These are phyloP conservation scores for Citrus sp. DNA, from an alignment of 345 rosid genomes.

Conservation along the genomic window DNA sequence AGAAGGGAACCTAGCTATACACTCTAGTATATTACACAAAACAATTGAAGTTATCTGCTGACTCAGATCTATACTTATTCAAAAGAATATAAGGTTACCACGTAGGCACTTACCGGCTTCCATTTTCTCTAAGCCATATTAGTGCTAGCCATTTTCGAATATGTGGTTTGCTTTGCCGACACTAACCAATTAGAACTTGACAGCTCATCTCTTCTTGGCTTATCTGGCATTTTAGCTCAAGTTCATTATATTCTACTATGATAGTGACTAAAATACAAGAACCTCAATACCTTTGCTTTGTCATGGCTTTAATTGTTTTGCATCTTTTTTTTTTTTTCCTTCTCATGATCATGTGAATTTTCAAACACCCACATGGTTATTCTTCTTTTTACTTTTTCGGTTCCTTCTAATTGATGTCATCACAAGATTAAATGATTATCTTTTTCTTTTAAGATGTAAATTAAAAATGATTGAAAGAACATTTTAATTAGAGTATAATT, in stretches of 20 bases:
- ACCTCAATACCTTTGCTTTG: slow-evolving; percentile 19
- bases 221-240: slow-evolving; percentile 19
- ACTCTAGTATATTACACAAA: background rate
- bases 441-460: no score
- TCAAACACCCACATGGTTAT: slow-evolving; percentile 26
- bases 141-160: slow-evolving; percentile 46
- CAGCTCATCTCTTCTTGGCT: slow-evolving; percentile 32
- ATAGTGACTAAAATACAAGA: slow-evolving; percentile 16
- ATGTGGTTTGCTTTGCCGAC: slow-evolving; percentile 10
- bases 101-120: slow-evolving; percentile 15
- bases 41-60: slow-evolving; percentile 28
- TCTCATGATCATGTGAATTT: slow-evolving; percentile 33
- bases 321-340: background rate
- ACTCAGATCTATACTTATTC: slow-evolving; percentile 43
- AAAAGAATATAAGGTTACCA: slow-evolving; percentile 22
- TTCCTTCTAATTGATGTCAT: background rate
- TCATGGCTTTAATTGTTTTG: background rate
- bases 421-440: background rate
- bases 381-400: slow-evolving; percentile 18
- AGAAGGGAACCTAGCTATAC: slow-evolving; percentile 27
- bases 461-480: background rate
- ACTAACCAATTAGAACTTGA: slow-evolving; percentile 32
- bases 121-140: slow-evolving; percentile 21
- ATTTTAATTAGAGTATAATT: background rate
- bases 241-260: slow-evolving; percentile 25